Conservation (phyloP, 352 stramenopile genomes). For the Phytopythium kandeliae region DNA sequence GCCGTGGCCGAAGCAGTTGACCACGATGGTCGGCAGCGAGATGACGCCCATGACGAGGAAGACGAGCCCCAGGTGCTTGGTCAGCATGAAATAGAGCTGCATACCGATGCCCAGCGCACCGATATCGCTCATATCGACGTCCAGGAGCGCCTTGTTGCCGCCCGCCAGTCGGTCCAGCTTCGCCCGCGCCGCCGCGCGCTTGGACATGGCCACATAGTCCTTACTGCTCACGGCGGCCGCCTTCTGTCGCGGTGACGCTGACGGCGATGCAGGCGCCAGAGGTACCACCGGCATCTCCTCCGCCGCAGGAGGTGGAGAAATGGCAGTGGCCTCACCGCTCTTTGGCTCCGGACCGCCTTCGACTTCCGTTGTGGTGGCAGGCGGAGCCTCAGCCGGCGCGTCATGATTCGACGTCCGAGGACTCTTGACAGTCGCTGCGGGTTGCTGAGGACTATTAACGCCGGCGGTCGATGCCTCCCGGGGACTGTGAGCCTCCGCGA, state of each 20-base stretch:
- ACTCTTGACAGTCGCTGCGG: not conserved
- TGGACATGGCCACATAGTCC: conserved; percentile 51
- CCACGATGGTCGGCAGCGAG: conserved; percentile 48
- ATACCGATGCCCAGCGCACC: conserved; percentile 73
- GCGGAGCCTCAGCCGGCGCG: not conserved
- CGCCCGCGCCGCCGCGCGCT: conserved; percentile 28
- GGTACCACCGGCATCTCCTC: conserved; percentile 2
- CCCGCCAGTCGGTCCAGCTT: conserved; percentile 50
- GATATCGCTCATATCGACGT: conserved; percentile 68
- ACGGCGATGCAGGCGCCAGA: conserved; percentile 6
- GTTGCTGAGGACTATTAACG: conserved; percentile 4
- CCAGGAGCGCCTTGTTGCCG: conserved; percentile 58
- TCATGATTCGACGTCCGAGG: not conserved
- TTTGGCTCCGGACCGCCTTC: not conserved
- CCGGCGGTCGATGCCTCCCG: too few relatives aligned
- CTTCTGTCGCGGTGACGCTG: conserved; percentile 6
- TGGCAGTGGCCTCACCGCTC: not conserved
- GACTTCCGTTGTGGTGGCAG: not conserved
- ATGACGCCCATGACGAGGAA: conserved; percentile 74
- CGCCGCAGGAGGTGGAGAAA: too few relatives aligned
- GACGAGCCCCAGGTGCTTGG: conserved; percentile 57
- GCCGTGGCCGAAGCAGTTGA: conserved; percentile 64
- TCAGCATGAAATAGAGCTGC: conserved; percentile 84
- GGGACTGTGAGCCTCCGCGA: too few relatives aligned
- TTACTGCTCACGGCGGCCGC: conserved; percentile 17